Evolutionary conservation across 768 basidiomycete species (phyloP).

Genomic region (Macrolepiota dolichaula): DNA sequence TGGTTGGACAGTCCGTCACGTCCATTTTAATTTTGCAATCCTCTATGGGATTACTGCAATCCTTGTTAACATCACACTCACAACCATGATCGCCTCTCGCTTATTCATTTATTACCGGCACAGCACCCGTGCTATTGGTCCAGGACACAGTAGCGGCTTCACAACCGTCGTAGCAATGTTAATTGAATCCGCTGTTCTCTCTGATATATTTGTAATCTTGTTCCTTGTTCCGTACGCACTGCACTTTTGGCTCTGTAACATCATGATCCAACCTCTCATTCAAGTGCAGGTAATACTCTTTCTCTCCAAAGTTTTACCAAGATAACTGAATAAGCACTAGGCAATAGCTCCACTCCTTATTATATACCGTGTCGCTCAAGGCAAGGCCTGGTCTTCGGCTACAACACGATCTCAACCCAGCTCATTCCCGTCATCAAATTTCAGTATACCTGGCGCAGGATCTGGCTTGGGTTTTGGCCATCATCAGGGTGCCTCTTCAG

Average conservation of each 20-base stretch:
- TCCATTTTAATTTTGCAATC: slow-evolving; percentile 5
- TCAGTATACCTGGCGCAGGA: not conserved
- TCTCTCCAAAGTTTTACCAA: not conserved
- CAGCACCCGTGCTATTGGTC: not conserved
- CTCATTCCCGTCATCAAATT: not conserved
- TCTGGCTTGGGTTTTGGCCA: too few relatives aligned
- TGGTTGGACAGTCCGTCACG: not conserved
- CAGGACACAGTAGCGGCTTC: not conserved
- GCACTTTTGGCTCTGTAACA: slow-evolving; percentile 6
- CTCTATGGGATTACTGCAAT: slow-evolving; percentile 5
- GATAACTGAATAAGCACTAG: not conserved
- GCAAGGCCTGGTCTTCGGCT: slow-evolving; percentile 14
- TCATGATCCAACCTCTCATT: slow-evolving; percentile 4
- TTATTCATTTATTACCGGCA: slow-evolving; percentile 4
- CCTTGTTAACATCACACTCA: slow-evolving; percentile 3
- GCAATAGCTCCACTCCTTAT: slow-evolving; percentile 18
- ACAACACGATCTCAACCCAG: not conserved
- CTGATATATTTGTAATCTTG: not conserved
- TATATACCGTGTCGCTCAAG: slow-evolving; percentile 18
- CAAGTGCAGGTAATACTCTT: slow-evolving; percentile 2
- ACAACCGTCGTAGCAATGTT: slow-evolving; percentile 2
- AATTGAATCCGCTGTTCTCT: slow-evolving; percentile 4
- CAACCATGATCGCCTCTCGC: slow-evolving; percentile 3
- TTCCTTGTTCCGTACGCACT: slow-evolving; percentile 7
- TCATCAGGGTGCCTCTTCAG: too few relatives aligned